A percentile compares a stretch with the other conserved stretches of the same genome.
Evolutionary conservation across 148 eudicot genomes (phyloP).

Genomic region (Talinum fruticosum): DNA sequence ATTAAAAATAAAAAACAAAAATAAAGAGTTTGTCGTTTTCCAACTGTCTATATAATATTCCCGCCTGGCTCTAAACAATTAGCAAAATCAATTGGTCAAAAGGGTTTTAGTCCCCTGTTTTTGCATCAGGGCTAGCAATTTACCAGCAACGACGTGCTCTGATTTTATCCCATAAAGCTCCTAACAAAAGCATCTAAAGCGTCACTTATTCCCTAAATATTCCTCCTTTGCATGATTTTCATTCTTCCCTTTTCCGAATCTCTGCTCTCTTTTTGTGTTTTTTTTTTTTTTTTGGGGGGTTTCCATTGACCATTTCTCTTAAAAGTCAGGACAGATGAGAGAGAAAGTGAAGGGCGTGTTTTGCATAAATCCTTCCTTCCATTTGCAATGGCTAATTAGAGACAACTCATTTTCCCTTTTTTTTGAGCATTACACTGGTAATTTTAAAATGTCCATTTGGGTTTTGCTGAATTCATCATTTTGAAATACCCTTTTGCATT

Average conservation of each 20-base stretch:
- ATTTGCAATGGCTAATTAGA: background rate
- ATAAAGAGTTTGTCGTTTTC: background rate
- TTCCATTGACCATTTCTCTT: background rate
- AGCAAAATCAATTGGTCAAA: constrained; percentile 16
- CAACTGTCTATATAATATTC: constrained; percentile 13
- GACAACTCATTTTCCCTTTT: background rate
- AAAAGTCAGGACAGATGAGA: background rate
- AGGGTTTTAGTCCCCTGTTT: background rate
- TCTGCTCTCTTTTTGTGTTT: no score
- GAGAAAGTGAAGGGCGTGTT: background rate
- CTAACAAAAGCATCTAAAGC: background rate
- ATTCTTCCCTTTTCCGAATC: background rate
- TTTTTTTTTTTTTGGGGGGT: no score
- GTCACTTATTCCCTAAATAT: constrained; percentile 19
- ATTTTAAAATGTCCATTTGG: background rate
- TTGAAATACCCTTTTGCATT: constrained; percentile 4
- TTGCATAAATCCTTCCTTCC: background rate
- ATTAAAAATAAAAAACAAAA: no score
- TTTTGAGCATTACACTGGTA: constrained; percentile 11
- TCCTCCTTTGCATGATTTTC: constrained; percentile 2
- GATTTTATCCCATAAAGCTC: background rate
- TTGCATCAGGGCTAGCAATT: constrained; percentile 6
- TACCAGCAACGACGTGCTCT: constrained; percentile 20
- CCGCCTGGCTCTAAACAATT: constrained; percentile 4
- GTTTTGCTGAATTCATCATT: constrained; percentile 3